A percentile compares a stretch with the other conserved stretches of the same genome.
Evolutionary conservation across 768 basidiomycete genomes (phyloP).

Genomic region (Rhodotorula taiwanensis): DNA sequence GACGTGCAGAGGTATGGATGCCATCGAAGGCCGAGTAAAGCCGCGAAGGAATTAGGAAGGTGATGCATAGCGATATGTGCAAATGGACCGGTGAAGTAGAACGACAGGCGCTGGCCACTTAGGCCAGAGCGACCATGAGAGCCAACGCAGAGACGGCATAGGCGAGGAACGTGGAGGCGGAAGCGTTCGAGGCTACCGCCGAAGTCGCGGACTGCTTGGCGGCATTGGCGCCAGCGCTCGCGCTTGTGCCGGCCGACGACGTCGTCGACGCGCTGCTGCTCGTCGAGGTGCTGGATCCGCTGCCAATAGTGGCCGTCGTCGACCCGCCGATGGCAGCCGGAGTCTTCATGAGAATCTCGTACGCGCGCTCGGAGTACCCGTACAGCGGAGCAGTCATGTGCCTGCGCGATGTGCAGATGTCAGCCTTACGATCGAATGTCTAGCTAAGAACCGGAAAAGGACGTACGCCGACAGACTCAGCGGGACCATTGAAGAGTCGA

Average conservation of each 20-base stretch:
- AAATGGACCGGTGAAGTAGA: not conserved
- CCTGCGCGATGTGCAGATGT: too few relatives aligned
- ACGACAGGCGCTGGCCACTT: not conserved
- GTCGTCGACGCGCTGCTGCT: not conserved
- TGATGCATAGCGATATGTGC: too few relatives aligned
- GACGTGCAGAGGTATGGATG: too few relatives aligned
- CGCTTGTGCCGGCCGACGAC: not conserved
- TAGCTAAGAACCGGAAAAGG: constrained; percentile 44
- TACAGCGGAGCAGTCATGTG: constrained; percentile 12
- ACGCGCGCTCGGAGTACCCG: constrained; percentile 27
- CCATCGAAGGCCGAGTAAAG: too few relatives aligned
- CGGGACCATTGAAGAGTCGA: constrained; percentile 43
- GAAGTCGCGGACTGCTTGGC: not conserved
- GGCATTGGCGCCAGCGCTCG: not conserved
- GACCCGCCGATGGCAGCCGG: constrained; percentile 7
- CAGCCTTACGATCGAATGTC: not conserved
- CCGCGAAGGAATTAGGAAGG: too few relatives aligned
- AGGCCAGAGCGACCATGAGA: not conserved
- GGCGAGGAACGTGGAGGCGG: not conserved
- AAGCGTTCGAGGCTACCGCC: not conserved
- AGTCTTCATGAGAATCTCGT: constrained; percentile 22
- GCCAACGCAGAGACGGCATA: not conserved
- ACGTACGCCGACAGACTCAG: constrained; percentile 29
- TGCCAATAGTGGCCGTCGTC: too few relatives aligned
- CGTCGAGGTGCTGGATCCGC: too few relatives aligned